phyloP scores from a whole-genome alignment of 129 eudicot species.

The Lonicera japonica region DNA sequence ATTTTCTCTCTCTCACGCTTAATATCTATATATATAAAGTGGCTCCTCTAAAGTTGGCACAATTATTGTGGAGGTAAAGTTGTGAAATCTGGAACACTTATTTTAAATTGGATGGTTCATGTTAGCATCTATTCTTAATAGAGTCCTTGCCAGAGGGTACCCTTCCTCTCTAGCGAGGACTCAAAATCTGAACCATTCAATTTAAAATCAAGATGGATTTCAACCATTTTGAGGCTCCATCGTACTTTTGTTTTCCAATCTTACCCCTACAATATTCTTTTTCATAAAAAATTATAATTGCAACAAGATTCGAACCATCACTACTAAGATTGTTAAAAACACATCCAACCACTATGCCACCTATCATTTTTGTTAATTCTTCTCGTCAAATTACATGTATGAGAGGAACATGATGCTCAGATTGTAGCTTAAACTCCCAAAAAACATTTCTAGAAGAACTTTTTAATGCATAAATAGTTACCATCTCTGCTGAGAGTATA shows the following conservation, averaged over 20 bases:
- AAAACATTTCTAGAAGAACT: not conserved
- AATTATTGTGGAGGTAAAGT: too few species aligned
- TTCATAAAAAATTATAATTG: too few species aligned
- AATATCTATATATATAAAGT: too few species aligned
- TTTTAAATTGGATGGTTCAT: too few species aligned
- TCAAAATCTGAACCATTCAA: not conserved
- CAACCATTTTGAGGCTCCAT: too few species aligned
- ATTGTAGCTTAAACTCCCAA: not conserved
- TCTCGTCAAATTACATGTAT: not conserved
- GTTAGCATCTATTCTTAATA: too few species aligned
- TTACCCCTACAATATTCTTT: not conserved
- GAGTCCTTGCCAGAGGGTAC: too few species aligned
- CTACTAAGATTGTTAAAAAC: not conserved
- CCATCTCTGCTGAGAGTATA: slow-evolving; percentile 98
- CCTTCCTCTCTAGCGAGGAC: too few species aligned
- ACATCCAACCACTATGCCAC: not conserved
- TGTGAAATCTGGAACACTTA: too few species aligned
- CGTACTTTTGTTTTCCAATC: not conserved
- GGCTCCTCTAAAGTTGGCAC: too few species aligned
- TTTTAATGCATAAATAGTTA: slow-evolving; percentile 24
- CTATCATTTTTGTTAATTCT: too few species aligned
- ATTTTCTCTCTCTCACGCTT: too few species aligned
- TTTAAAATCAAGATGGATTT: not conserved
- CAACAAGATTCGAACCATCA: not conserved
- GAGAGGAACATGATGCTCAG: not conserved